A percentile compares a stretch with the other conserved stretches of the same genome.
phyloP scores from a whole-genome alignment of 1,284 basidiomycete genomes.

The Sparassis latifolia region DNA sequence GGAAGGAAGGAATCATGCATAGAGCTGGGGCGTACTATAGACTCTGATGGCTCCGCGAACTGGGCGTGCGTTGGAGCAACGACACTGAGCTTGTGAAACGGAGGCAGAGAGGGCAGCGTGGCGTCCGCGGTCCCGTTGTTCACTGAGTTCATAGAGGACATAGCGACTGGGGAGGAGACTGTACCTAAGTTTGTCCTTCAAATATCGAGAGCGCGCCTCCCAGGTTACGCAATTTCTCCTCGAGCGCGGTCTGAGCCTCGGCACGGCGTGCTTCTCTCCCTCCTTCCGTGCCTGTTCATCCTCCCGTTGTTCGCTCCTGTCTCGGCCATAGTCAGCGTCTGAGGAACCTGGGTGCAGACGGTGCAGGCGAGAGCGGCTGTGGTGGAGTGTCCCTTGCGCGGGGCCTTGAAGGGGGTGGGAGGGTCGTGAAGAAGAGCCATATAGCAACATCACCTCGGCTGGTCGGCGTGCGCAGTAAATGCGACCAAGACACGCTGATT shows the following conservation, averaged over 20 bases:
- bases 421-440: slow-evolving; percentile 62
- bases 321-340: slow-evolving; percentile 8
- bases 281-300: slow-evolving; percentile 52
- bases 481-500: slow-evolving; percentile 8
- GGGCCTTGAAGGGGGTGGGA: slow-evolving; percentile 58
- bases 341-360: slow-evolving; percentile 33
- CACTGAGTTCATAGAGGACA: slow-evolving; percentile 5
- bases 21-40: slow-evolving; percentile 64
- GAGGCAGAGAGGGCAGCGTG: slow-evolving; percentile 25
- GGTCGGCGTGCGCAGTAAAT: slow-evolving; percentile 4
- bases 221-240: slow-evolving; percentile 58
- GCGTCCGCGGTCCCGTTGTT: slow-evolving; percentile 41
- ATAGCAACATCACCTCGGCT: slow-evolving; percentile 43
- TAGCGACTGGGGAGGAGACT: slow-evolving; percentile 40
- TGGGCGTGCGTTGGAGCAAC: slow-evolving; percentile 8
- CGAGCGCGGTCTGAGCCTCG: slow-evolving; percentile 64
- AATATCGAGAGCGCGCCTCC: slow-evolving; percentile 67
- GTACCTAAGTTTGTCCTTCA: slow-evolving; percentile 65
- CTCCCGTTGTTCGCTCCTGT: slow-evolving; percentile 28
- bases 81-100: slow-evolving; percentile 6
- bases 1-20: slow-evolving; percentile 68
- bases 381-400: slow-evolving; percentile 33
- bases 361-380: slow-evolving; percentile 39
- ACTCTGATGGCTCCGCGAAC: slow-evolving; percentile 38
- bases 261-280: slow-evolving; percentile 57